Conservation (phyloP, 495 filamentous ascomycete genomes). For the Annulohypoxylon stygium region DNA sequence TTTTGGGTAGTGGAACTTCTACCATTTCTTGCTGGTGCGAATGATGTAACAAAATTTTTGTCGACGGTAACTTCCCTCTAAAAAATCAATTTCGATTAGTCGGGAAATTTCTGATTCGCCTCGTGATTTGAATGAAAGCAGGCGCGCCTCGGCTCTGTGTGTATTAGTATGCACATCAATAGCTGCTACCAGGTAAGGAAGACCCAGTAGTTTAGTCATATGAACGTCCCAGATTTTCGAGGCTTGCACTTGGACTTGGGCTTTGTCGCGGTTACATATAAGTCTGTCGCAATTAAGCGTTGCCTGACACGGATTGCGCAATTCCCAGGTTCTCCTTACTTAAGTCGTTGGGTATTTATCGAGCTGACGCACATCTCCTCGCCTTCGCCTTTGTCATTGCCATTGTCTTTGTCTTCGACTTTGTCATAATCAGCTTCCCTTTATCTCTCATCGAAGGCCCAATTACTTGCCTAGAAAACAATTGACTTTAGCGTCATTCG, state of each 20-base stretch:
- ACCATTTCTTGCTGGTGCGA: slow-evolving; percentile 14
- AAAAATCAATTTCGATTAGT: slow-evolving; percentile 19
- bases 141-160: background rate
- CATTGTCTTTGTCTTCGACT: background rate
- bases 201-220: slow-evolving; percentile 10
- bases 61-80: background rate
- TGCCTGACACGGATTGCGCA: slow-evolving; percentile 30
- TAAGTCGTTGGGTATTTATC: slow-evolving; percentile 26
- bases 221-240: background rate
- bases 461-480: background rate
- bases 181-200: background rate
- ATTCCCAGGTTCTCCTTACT: slow-evolving; percentile 8
- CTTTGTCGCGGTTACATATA: slow-evolving; percentile 17
- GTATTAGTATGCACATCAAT: background rate
- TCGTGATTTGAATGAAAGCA: slow-evolving; percentile 27
- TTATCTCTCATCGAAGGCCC: background rate
- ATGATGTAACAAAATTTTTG: slow-evolving; percentile 25
- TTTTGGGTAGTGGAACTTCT: slow-evolving; percentile 32
- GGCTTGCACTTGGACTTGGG: background rate
- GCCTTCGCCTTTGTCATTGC: background rate
- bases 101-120: slow-evolving; percentile 33
- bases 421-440: background rate
- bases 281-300: slow-evolving; percentile 25
- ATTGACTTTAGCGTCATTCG: background rate
- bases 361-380: background rate